phyloP scores from a whole-genome alignment of 1,139 yeast species.

The Geotrichum macrosporum region DNA sequence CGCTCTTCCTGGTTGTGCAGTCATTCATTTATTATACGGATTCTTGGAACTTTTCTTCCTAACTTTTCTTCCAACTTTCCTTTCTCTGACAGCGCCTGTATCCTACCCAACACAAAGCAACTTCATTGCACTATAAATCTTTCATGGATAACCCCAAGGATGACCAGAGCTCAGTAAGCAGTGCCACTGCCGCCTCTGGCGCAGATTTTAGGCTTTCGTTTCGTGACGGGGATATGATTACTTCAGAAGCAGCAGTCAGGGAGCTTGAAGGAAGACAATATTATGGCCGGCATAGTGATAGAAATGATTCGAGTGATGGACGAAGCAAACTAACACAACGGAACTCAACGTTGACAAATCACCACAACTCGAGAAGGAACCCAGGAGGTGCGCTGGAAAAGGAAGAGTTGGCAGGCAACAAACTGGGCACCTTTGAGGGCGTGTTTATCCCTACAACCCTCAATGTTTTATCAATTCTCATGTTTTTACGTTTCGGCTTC shows the following conservation, averaged over 20 bases:
- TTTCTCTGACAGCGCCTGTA: no score
- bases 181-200: slow-evolving; percentile 7
- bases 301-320: background rate
- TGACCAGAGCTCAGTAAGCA: background rate
- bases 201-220: slow-evolving; percentile 10
- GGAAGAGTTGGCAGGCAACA: slow-evolving; percentile 21
- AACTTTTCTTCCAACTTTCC: no score
- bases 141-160: background rate
- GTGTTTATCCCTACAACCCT: slow-evolving; percentile 74
- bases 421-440: slow-evolving; percentile 40
- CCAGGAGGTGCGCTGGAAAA: background rate
- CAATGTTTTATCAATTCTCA: slow-evolving; percentile 70
- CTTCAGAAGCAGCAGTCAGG: slow-evolving; percentile 4
- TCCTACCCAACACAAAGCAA: no score
- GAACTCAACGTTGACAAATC: background rate
- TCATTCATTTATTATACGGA: no score
- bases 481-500: slow-evolving; percentile 76
- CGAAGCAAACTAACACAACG: slow-evolving; percentile 7
- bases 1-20: no score
- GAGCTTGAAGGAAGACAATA: slow-evolving; percentile 20
- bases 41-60: no score
- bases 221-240: slow-evolving; percentile 7
- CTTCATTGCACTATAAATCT: background rate
- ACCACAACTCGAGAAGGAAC: background rate
- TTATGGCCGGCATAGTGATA: slow-evolving; percentile 14